Evolutionary conservation across 495 filamentous ascomycete species (phyloP), one percentile per base, ranked within the genome.

Genomic region (Cercophora samala): DNA sequence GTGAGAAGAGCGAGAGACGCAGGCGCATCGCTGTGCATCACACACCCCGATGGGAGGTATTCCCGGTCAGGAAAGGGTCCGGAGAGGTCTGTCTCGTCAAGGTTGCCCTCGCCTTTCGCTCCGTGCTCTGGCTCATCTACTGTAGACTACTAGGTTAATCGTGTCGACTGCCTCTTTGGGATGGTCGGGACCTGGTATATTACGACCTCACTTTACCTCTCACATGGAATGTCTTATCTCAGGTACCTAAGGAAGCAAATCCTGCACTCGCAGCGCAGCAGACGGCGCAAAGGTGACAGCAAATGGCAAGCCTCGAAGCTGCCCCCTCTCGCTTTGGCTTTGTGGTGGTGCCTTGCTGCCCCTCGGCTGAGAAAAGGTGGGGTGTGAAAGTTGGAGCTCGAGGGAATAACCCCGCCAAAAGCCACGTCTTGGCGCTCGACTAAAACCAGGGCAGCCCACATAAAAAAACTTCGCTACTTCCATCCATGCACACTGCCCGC

Each of bases 1-100:
- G 71, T 71, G 64, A 73, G 65, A 64, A 29, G 63, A 58, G 63
- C 23, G 55, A 46, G 37, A 46, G 37, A 46, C 21, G 65, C 23
- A 25, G 37, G 25, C 24, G 42, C 42, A 58, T 65, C 26, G 37
- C 37, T 46, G 37, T 46, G 37, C 37, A 46, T 46, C 37, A 46
- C 17, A 60, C 17, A 15, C 18, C 55, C 21, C 26, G 37, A 42
- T 26, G 59, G 21, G 63, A 62, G 46, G 63, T 61, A n/a, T 59
- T 64, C 62, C 58, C 56, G 58, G 54, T 68, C 21, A 58, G 42
- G 25, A 51, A 22, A 19, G 63, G 32, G 66, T 55, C 63, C 63
- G 62, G 54, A 46, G 46, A 26, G 65, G 56, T 29, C 18, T 46
- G 25, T 60, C 22, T n/a, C 32, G 11, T 29, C 37, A 54, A 19